Conservation (phyloP, 2,329 filamentous ascomycete species). For the Fusarium miscanthi region DNA sequence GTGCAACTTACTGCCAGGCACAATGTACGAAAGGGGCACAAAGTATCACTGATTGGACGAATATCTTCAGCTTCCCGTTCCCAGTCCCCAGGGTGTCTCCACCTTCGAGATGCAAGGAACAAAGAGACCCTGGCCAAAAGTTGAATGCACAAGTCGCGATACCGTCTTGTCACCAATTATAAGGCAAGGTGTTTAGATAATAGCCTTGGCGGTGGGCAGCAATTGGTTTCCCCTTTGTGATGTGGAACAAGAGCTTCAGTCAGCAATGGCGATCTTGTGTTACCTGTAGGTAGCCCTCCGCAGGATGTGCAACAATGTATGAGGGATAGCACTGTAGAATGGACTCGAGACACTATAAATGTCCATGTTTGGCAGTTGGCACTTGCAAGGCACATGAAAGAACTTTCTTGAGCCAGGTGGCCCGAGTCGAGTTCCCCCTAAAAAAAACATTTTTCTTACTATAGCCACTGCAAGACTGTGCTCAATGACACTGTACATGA, state of each 20-base stretch:
- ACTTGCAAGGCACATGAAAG: neutral
- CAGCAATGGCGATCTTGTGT: constrained; percentile 13
- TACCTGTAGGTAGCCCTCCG: constrained; percentile 38
- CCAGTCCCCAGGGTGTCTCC: constrained; percentile 25
- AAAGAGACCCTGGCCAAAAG: constrained; percentile 11
- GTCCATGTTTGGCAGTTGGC: neutral
- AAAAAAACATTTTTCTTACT: constrained; percentile 1
- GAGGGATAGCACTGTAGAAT: constrained; percentile 15
- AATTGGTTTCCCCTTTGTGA: neutral
- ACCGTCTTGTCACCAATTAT: neutral
- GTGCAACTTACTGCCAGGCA: constrained; percentile 14
- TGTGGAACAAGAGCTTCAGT: constrained; percentile 2
- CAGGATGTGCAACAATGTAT: constrained; percentile 10
- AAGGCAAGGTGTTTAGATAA: neutral
- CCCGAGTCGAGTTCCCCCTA: neutral
- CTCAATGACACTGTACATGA: constrained; percentile 24
- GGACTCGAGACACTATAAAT: constrained; percentile 26
- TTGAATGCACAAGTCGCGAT: neutral
- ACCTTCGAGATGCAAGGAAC: constrained; percentile 36
- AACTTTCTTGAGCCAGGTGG: neutral
- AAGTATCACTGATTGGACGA: constrained; percentile 6
- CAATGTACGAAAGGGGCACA: constrained; percentile 32
- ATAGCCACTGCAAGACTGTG: constrained; percentile 13
- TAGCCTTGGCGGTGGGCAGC: neutral
- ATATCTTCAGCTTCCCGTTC: constrained; percentile 4